These are phyloP conservation scores for Colletotrichum sp. DNA, from an alignment of 2,329 filamentous ascomycete species.

Conservation along the genomic window DNA sequence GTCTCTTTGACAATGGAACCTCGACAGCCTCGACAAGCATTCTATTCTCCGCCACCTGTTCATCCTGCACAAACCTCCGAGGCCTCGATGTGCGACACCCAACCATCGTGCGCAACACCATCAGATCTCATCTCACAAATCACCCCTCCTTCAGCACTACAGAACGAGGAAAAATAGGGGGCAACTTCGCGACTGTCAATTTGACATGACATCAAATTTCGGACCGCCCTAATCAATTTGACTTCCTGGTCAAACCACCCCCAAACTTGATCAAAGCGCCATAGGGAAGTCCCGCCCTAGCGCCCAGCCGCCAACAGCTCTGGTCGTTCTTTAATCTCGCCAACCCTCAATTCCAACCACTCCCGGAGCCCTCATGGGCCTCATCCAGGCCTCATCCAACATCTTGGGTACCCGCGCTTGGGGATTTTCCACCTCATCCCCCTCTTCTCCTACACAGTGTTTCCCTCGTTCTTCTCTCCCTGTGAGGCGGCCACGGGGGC, in stretches of 20 bases:
- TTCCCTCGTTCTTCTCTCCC: not conserved
- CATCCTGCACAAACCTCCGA: not conserved
- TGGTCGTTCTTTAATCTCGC: not conserved
- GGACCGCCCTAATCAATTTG: conserved; percentile 19
- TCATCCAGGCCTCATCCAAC: not conserved
- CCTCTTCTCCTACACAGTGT: not conserved
- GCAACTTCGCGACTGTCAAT: conserved; percentile 6
- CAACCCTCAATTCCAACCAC: not conserved
- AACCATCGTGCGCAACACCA: not conserved
- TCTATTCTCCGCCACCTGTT: not conserved
- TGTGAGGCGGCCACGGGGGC: not conserved
- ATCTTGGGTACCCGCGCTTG: conserved; percentile 5
- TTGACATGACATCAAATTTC: conserved; percentile 22
- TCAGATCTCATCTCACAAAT: conserved; percentile 3
- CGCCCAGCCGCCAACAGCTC: conserved; percentile 8
- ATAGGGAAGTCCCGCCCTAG: conserved; percentile 11
- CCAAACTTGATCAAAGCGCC: conserved; percentile 17
- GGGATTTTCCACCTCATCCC: not conserved
- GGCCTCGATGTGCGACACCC: not conserved
- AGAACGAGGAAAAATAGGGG: not conserved
- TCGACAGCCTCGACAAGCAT: not conserved
- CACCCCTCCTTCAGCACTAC: not conserved
- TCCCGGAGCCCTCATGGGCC: not conserved
- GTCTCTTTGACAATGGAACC: not conserved
- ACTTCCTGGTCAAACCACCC: conserved; percentile 18